Evolutionary conservation across 345 rosid genomes (phyloP), one percentile per base, ranked within the genome.

Genomic region (Mercurialis annua): DNA sequence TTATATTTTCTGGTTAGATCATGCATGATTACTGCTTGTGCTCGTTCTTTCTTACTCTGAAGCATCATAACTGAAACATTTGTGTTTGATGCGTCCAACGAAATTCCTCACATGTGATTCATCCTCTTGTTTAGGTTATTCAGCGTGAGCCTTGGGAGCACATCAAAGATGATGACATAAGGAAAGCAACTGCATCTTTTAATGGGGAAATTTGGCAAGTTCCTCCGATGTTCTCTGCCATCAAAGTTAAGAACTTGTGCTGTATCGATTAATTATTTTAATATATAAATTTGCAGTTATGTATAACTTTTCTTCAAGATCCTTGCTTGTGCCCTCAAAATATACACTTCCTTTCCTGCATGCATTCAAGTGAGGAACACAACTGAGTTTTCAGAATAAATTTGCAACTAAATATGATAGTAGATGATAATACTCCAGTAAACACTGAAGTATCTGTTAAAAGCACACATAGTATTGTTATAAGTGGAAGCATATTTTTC

Each of bases 211-310:
- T 91, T 82, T 93, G 96, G 96, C 99, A 94, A 87, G 99, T 94
- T 77, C 99, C 99, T 42, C 99, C 97, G 10, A 94, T 94, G 99
- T 94, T 91, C 83, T 94, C 99, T 54, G 99, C 99, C 24, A 87
- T 94, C 69, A 94, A 94, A 78, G 99, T 94, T n/a, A 76, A 81
- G 87, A 73, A 65, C n/a, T 50, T 54, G 21, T 57, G 24, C 23
- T 38, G 17, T 38, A 50, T 53, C 30, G 4, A 26, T 0, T 23
- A 26, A 43, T 48, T 16, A 56, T 24, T 21, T 11, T 47, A 29
- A 23, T 59, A 29, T 33, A 47, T 34, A 18, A 68, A 23, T 52
- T 8, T 30, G 36, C 17, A 40, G 33, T 23, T 31, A 36, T 54
- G 27, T 10, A 61, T 43, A 20, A 2, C 27, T 42, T 1, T 20